phyloP scores from a whole-genome alignment of 306 rosid genomes.

The Crataegus laevigata region DNA sequence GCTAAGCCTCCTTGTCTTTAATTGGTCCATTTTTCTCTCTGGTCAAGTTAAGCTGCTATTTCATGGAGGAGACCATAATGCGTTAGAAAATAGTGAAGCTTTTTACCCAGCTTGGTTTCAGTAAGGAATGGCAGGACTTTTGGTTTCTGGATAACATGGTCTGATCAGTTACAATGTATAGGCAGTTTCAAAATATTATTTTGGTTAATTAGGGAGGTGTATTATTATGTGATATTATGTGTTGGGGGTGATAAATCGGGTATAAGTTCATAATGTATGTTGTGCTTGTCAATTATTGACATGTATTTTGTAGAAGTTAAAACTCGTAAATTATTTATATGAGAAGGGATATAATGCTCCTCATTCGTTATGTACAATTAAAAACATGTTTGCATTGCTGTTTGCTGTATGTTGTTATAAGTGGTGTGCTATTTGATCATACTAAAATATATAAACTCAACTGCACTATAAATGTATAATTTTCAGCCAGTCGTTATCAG shows the following conservation, averaged over 20 bases:
- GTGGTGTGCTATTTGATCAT: background rate
- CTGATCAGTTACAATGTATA: background rate
- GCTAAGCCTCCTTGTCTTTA: background rate
- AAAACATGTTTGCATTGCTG: background rate
- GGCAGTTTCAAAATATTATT: background rate
- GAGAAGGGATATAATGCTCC: background rate
- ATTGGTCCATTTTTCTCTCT: background rate
- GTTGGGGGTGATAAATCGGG: background rate
- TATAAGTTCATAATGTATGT: background rate
- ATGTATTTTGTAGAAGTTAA: background rate
- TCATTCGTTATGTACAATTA: background rate
- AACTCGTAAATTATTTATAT: constrained; percentile 7
- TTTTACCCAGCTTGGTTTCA: background rate
- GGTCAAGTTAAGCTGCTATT: background rate
- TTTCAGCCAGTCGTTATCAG: too few relatives aligned
- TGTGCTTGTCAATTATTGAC: constrained; percentile 3
- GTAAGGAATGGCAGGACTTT: background rate
- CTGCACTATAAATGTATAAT: background rate
- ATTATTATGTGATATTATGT: background rate
- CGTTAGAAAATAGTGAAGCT: background rate
- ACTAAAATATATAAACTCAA: background rate
- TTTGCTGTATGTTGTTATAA: background rate
- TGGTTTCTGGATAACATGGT: background rate
- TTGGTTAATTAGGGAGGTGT: background rate
- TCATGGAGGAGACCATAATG: background rate